A percentile compares a stretch with the other conserved stretches of the same genome.
phyloP scores from a whole-genome alignment of 768 basidiomycete genomes.

The Xerocomus brunneocitrinus region DNA sequence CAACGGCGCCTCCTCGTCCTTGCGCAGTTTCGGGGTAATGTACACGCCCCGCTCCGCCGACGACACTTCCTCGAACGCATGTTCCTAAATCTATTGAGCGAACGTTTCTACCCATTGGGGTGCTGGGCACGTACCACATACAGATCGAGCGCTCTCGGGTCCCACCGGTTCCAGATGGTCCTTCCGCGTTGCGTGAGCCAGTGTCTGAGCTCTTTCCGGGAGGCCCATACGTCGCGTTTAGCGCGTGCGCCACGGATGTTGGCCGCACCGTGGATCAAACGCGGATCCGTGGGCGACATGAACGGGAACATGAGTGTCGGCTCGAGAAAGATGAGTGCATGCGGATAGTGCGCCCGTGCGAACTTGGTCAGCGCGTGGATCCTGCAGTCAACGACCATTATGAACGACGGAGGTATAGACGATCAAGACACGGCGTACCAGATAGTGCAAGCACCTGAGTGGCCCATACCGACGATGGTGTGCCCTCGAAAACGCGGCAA shows the following conservation, averaged over 20 bases:
- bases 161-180: slow-evolving; percentile 24
- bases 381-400: slow-evolving; percentile 2
- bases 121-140: slow-evolving; percentile 17
- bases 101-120: too few species aligned
- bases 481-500: slow-evolving; percentile 22
- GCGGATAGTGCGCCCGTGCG: slow-evolving; percentile 1
- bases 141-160: slow-evolving; percentile 19
- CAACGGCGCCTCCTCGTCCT: slow-evolving; percentile 27
- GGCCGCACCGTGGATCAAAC: slow-evolving; percentile 27
- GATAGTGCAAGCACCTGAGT: slow-evolving; percentile 28
- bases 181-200: slow-evolving; percentile 17
- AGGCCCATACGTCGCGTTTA: slow-evolving; percentile 27
- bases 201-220: slow-evolving; percentile 15
- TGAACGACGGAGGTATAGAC: background rate
- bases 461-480: slow-evolving; percentile 21
- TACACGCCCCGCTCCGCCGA: slow-evolving; percentile 8
- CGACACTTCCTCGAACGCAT: slow-evolving; percentile 19
- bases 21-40: slow-evolving; percentile 23
- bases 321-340: slow-evolving; percentile 25
- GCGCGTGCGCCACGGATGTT: slow-evolving; percentile 26
- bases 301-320: slow-evolving; percentile 32
- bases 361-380: slow-evolving; percentile 19
- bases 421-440: slow-evolving; percentile 13
- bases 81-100: slow-evolving; percentile 12
- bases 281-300: slow-evolving; percentile 24